These are phyloP conservation scores for Solanum peruvianum DNA, from an alignment of 257 asterid genomes.

Conservation along the genomic window DNA sequence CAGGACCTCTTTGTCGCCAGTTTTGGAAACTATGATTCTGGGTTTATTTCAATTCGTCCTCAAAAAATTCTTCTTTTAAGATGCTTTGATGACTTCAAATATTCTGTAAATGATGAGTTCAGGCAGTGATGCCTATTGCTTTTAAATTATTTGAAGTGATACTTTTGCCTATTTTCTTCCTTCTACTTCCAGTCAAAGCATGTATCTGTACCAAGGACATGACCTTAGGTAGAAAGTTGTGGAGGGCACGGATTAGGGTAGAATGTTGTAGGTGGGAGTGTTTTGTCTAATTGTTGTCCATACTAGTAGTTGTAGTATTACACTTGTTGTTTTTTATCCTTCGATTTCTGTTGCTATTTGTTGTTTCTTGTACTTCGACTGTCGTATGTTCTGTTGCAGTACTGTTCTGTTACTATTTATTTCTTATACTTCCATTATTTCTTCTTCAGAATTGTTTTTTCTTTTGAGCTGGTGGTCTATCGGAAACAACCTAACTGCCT, in stretches of 20 bases:
- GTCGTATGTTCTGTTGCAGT: background rate
- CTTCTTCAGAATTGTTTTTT: background rate
- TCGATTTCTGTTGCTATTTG: background rate
- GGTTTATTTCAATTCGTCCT: conserved; percentile 27
- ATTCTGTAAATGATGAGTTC: background rate
- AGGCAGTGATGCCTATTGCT: background rate
- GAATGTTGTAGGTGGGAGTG: background rate
- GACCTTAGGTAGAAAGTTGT: background rate
- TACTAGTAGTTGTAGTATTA: background rate
- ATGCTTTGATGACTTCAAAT: background rate
- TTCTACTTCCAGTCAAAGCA: background rate
- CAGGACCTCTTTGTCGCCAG: conserved; percentile 66
- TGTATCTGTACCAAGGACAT: background rate
- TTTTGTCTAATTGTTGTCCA: background rate
- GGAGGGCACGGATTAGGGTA: background rate
- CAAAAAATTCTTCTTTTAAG: conserved; percentile 25
- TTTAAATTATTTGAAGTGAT: background rate
- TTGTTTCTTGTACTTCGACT: background rate
- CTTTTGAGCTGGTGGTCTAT: background rate
- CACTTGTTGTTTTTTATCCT: background rate
- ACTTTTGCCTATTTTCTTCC: background rate
- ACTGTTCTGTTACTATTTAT: background rate
- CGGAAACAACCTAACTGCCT: background rate
- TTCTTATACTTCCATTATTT: background rate
- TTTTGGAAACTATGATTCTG: conserved; percentile 70